phyloP scores from a whole-genome alignment of 176 grass and related monocot species.

The Oryza coarctata region DNA sequence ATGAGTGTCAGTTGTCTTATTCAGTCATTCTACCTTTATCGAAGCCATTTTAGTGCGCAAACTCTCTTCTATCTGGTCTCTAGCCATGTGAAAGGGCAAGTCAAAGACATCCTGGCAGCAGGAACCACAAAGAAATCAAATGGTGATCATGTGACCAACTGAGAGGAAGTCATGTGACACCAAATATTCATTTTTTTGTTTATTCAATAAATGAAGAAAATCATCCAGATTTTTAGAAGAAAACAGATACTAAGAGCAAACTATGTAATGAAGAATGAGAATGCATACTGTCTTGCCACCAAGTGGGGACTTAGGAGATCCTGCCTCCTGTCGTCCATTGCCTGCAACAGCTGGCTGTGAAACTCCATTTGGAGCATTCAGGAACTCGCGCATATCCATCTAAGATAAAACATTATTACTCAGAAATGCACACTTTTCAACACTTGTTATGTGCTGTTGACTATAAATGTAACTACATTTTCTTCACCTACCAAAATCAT shows the following conservation, averaged over 20 bases:
- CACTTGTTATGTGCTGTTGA: neutral
- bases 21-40: conserved; percentile 62
- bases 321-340: conserved; percentile 64
- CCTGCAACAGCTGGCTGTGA: conserved; percentile 53
- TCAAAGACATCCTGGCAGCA: conserved; percentile 89
- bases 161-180: neutral
- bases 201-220: conserved; percentile 21
- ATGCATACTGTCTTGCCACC: conserved; percentile 81
- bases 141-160: neutral
- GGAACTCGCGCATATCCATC: conserved; percentile 97
- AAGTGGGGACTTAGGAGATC: conserved; percentile 80
- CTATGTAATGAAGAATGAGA: neutral
- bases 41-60: conserved; percentile 99
- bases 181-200: neutral
- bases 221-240: neutral
- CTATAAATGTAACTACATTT: neutral
- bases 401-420: conserved; percentile 34
- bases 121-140: conserved; percentile 29
- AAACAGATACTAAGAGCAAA: neutral
- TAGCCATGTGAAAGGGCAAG: conserved; percentile 98
- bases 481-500: neutral
- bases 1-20: neutral
- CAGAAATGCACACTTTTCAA: neutral
- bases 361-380: conserved; percentile 87
- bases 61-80: conserved; percentile 99